These are phyloP conservation scores for Trypanosoma boissoni DNA, from an alignment of 208 protist genomes.

Conservation along the genomic window DNA sequence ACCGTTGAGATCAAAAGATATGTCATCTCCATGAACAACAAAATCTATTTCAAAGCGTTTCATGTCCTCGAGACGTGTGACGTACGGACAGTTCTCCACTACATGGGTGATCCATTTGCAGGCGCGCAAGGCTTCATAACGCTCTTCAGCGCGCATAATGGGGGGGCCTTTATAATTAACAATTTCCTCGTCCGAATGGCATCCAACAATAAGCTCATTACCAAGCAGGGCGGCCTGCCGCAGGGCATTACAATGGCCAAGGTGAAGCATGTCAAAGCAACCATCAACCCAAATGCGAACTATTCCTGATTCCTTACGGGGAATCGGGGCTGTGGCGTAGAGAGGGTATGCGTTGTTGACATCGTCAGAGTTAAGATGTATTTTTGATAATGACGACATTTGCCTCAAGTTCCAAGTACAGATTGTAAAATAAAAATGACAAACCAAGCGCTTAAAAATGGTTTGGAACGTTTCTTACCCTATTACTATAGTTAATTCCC, in stretches of 20 bases:
- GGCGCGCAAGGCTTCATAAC: constrained; percentile 90
- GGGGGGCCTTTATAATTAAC: constrained; percentile 94
- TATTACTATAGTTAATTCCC: background rate
- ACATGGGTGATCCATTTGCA: constrained; percentile 99
- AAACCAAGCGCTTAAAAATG: background rate
- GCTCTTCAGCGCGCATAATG: constrained; percentile 97
- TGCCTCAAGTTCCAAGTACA: background rate
- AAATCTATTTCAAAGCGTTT: constrained; percentile 94
- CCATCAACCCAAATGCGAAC: constrained; percentile 88
- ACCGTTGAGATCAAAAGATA: constrained; percentile 93
- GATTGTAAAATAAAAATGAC: too few species aligned
- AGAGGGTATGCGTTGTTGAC: constrained; percentile 64
- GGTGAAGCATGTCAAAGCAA: constrained; percentile 92
- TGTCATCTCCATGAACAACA: constrained; percentile 98
- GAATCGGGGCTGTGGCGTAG: constrained; percentile 36
- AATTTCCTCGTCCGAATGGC: constrained; percentile 97
- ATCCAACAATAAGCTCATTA: constrained; percentile 95
- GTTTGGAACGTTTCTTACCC: background rate
- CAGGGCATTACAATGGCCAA: constrained; percentile 87
- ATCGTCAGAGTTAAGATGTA: constrained; percentile 71
- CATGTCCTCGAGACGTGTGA: constrained; percentile 88
- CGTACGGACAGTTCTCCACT: constrained; percentile 94
- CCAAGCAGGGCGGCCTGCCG: constrained; percentile 88
- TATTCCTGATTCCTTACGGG: constrained; percentile 62
- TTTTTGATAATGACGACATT: constrained; percentile 18